Base-by-base conservation (phyloP, 1,284 basidiomycete species). In the Cerioporus squamosus region DNA sequence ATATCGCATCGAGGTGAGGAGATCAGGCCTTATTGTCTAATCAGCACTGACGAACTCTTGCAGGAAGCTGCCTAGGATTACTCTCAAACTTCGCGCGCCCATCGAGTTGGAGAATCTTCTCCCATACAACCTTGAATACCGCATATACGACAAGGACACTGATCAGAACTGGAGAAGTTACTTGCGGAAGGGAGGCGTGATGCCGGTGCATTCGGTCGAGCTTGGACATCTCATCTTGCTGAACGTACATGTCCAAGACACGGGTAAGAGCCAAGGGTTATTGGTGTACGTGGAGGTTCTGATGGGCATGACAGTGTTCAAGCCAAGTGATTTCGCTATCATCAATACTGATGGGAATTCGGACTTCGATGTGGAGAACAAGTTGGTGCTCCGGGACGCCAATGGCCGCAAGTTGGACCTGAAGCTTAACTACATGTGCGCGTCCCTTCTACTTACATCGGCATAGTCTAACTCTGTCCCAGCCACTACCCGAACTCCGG, bases 151-250 rank as follows among this genome's bases (percentile, higher is more conserved):
- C 81, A 98, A 97, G 78, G 88, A 98, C 62, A 91, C 91, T 2
- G 90, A 95, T 66, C 92, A 97, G 70, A 91, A 92, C 62, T 94
- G 91, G 91, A 88, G 88, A 67, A 97, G 94, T 70, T 99, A 95
- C 77, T 80, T 99, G 29, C 86, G 97, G 57, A 89, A 93, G 69
- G 97, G 97, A 31, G 97, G 97, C 3, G 81, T 96, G 45, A 98
- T 97, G 84, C 97, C 97, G 9, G 91, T 99, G 40, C 97, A 99
- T 71, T 97, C 96, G 1, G 95, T 98, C 29, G 95, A 98, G 71
- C 79, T 98, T 2, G 86, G 86, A n/a, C 97, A 99, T 74, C 80
- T 99, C 55, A 84, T 99, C 33, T 77, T 99, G n/a, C 82, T 99
- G 38, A 98, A 95, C 66, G 83, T 98, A 29, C 86, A 92, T 49